Evolutionary conservation across 2,329 filamentous ascomycete genomes (phyloP), one percentile per base, ranked within the genome.

Genomic region (Bipolaris gigantea): DNA sequence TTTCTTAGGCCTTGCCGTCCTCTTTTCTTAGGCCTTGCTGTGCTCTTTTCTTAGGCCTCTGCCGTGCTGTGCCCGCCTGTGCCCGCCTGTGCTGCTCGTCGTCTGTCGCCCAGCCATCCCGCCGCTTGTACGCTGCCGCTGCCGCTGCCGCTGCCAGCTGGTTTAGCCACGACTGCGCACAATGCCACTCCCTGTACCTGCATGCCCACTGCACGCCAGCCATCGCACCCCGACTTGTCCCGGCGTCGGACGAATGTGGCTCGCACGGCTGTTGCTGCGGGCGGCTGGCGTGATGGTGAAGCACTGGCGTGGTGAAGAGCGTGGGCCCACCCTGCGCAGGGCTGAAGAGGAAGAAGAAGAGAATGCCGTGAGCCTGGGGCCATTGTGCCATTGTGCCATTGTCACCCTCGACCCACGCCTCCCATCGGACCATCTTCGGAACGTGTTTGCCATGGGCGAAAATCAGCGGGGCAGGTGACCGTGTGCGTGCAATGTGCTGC

Each of bases 221-320:
- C 43, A 27, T 53, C 36, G 40, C 25, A 41, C 36, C 56, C 55
- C 53, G 55, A 53, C 40, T 60, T 55, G 32, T 59, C 51, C 46
- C 60, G 58, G 40, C 55, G 49, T 23, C 56, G 58, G 35, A 64
- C 52, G 19, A 62, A 40, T 50, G 58, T 57, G 53, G 50, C 53
- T 40, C 35, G 27, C 10, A 30, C 13, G 8, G 27, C 9, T 59
- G 49, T 60, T 53, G 34, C 21, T 21, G 21, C 21, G 25, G 27
- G 10, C 61, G 35, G 23, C 52, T 50, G 52, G 52, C 52, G 36
- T 50, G 34, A 54, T 46, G 21, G 35, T 18, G 42, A 50, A 45
- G 47, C 47, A 33, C 52, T 55, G 53, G 52, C 53, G 53, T 55
- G 53, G 42, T 47, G 32, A 36, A 42, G 23, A 40, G 41, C 18